phyloP scores from a whole-genome alignment of 2,329 filamentous ascomycete genomes.

The Hirsutella thompsonii region DNA sequence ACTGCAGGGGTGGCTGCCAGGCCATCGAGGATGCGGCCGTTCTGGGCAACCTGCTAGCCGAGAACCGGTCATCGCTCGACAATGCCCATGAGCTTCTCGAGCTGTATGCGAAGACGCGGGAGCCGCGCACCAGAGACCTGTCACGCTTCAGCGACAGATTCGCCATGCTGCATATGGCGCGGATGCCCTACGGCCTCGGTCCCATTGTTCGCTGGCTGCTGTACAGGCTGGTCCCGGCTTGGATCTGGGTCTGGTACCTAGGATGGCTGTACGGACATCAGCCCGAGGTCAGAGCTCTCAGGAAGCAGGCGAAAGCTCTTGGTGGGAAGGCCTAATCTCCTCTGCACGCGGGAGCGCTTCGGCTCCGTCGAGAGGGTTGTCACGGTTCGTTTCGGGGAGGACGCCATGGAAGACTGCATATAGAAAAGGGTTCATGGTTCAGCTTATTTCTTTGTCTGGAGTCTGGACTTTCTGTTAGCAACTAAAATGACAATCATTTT shows the following conservation, averaged over 20 bases:
- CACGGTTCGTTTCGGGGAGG: too few species aligned
- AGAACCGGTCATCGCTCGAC: slow-evolving; percentile 3
- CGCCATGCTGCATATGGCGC: slow-evolving; percentile 7
- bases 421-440: too few species aligned
- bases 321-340: too few species aligned
- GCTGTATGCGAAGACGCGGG: slow-evolving; percentile 5
- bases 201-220: slow-evolving; percentile 5
- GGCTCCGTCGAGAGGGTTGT: too few species aligned
- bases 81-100: slow-evolving; percentile 3
- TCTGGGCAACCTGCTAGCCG: slow-evolving; percentile 5
- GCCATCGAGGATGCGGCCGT: slow-evolving; percentile 8
- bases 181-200: slow-evolving; percentile 7
- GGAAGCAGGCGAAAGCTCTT: background rate
- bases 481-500: too few species aligned
- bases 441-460: too few species aligned
- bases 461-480: too few species aligned
- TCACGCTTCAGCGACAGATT: slow-evolving; percentile 7
- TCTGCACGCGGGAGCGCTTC: too few species aligned
- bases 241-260: slow-evolving; percentile 8
- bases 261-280: slow-evolving; percentile 9
- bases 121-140: slow-evolving; percentile 6
- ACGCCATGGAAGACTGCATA: too few species aligned
- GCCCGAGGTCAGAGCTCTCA: slow-evolving; percentile 4
- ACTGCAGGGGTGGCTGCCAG: slow-evolving; percentile 6
- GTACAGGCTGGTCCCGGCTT: slow-evolving; percentile 7